Conservation (phyloP, 345 rosid species). For the Hypericum perforatum region DNA sequence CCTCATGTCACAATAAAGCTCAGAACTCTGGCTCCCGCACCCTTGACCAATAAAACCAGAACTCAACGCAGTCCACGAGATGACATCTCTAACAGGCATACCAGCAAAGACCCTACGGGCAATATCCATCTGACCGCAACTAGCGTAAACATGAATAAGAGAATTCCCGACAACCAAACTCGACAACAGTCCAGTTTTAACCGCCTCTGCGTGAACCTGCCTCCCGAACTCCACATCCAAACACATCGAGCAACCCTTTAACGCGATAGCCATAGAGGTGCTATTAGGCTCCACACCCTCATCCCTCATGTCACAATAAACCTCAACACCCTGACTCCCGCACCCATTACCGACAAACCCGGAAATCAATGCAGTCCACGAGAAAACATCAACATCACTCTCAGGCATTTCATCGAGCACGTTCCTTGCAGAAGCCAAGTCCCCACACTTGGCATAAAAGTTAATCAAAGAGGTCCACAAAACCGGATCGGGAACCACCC, state of each 20-base stretch:
- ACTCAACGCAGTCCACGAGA: conserved; percentile 59
- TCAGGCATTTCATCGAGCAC: conserved; percentile 14
- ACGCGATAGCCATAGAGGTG: neutral
- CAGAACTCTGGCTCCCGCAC: conserved; percentile 38
- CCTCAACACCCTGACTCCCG: neutral
- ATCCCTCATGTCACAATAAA: neutral
- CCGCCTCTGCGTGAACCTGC: conserved; percentile 47
- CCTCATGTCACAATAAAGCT: conserved; percentile 39
- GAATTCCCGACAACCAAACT: conserved; percentile 53
- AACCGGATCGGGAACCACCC: conserved; percentile 25
- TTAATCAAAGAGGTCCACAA: conserved; percentile 37
- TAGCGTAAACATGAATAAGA: conserved; percentile 56
- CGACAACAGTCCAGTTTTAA: conserved; percentile 45
- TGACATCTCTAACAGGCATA: conserved; percentile 44
- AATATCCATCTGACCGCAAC: conserved; percentile 59
- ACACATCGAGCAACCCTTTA: conserved; percentile 38
- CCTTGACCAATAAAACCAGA: conserved; percentile 56
- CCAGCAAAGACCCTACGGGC: conserved; percentile 36
- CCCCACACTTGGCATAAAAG: conserved; percentile 28
- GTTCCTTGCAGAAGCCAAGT: conserved; percentile 15
- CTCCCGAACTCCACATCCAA: conserved; percentile 35
- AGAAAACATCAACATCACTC: neutral
- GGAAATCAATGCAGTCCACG: conserved; percentile 2
- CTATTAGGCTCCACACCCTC: conserved; percentile 1
- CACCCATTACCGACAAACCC: conserved; percentile 2